Percentiles rank a stretch among this genome's conserved stretches.
Conservation (phyloP, 148 eudicot species). For the Camellia japonica region DNA sequence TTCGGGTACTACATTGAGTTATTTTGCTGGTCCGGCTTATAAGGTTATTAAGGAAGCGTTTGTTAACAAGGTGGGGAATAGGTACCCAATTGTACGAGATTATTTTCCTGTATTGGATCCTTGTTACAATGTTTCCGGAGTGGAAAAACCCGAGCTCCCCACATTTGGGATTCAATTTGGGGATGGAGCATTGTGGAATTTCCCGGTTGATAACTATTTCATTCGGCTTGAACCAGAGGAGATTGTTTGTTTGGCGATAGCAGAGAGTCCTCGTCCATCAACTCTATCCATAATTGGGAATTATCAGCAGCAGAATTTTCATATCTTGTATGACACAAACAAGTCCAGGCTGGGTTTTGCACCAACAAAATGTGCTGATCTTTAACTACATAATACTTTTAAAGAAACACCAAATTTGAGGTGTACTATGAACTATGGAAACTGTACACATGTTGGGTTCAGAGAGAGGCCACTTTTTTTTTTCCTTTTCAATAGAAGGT, state of each 20-base stretch:
- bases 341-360: conserved; percentile 86
- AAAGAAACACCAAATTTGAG: background rate
- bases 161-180: conserved; percentile 61
- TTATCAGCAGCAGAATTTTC: conserved; percentile 95
- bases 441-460: conserved; percentile 1
- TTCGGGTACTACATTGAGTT: conserved; percentile 88
- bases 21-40: conserved; percentile 76
- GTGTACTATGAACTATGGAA: background rate
- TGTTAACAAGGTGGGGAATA: conserved; percentile 36
- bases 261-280: conserved; percentile 50
- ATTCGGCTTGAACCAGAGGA: conserved; percentile 69
- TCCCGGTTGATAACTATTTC: conserved; percentile 80
- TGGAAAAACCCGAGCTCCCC: conserved; percentile 49
- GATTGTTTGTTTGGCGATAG: conserved; percentile 71
- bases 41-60: conserved; percentile 66
- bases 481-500: background rate
- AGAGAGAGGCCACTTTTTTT: background rate
- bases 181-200: conserved; percentile 85
- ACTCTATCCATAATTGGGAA: conserved; percentile 84
- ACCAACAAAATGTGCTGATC: conserved; percentile 72
- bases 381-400: conserved; percentile 11
- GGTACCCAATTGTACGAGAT: conserved; percentile 51
- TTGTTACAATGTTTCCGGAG: conserved; percentile 86
- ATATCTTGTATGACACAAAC: conserved; percentile 77
- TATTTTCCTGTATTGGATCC: conserved; percentile 66